A percentile compares a stretch with the other conserved stretches of the same genome.
Conservation (phyloP, 768 basidiomycete species). For the Asterophora parasitica region DNA sequence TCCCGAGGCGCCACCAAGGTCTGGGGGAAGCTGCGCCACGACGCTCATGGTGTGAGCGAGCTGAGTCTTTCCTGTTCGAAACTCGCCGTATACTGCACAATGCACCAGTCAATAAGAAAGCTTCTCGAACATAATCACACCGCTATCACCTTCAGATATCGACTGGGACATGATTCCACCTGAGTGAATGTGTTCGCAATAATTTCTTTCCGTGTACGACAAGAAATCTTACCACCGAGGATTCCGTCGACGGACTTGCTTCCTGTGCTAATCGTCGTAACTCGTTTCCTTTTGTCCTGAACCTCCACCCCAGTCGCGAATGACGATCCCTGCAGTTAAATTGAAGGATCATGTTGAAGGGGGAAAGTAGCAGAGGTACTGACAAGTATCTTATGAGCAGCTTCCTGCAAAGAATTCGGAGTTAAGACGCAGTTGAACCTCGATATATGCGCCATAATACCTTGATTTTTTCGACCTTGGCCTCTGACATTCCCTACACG, state of each 20-base stretch:
- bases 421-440: neutral
- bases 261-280: slow-evolving; percentile 84
- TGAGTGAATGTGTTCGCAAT: slow-evolving; percentile 23
- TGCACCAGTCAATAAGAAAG: neutral
- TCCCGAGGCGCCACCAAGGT: slow-evolving; percentile 87
- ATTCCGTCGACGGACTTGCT: slow-evolving; percentile 89
- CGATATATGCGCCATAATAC: slow-evolving; percentile 27
- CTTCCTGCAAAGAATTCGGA: slow-evolving; percentile 65
- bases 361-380: slow-evolving; percentile 11
- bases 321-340: slow-evolving; percentile 64
- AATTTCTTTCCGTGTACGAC: neutral
- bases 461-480: slow-evolving; percentile 97
- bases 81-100: slow-evolving; percentile 84
- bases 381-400: slow-evolving; percentile 83
- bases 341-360: slow-evolving; percentile 1
- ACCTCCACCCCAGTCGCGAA: slow-evolving; percentile 91
- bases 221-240: slow-evolving; percentile 65
- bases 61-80: slow-evolving; percentile 94
- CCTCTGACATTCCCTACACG: slow-evolving; percentile 85
- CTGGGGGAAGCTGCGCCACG: slow-evolving; percentile 80
- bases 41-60: slow-evolving; percentile 95
- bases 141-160: slow-evolving; percentile 72
- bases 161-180: slow-evolving; percentile 91
- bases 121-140: neutral
- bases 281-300: slow-evolving; percentile 79